Evolutionary conservation across 2,329 filamentous ascomycete species (phyloP).

Genomic region (Ceratocystis harringtonii): DNA sequence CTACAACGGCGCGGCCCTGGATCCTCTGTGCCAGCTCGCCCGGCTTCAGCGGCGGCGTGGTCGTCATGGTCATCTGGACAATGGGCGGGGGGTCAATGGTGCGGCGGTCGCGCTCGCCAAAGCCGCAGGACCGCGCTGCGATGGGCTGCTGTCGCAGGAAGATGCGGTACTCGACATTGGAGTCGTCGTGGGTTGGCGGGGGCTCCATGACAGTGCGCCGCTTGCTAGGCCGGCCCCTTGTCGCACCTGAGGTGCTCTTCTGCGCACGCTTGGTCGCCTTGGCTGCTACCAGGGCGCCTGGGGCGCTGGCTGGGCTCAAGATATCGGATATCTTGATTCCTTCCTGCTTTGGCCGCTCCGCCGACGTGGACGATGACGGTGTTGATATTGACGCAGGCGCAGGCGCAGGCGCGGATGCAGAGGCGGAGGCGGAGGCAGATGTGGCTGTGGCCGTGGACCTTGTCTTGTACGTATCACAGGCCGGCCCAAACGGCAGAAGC

Average conservation of each 20-base stretch:
- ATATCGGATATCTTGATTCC: conserved; percentile 20
- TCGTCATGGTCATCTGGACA: conserved; percentile 54
- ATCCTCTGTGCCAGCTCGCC: conserved; percentile 35
- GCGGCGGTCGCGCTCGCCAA: conserved; percentile 65
- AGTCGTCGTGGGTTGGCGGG: background rate
- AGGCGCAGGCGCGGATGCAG: too few species aligned
- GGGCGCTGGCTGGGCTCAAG: conserved; percentile 12
- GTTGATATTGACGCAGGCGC: background rate
- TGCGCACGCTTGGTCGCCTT: background rate
- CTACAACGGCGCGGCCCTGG: conserved; percentile 42
- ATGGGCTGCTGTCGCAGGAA: conserved; percentile 61
- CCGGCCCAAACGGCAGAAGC: background rate
- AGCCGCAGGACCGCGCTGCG: conserved; percentile 66
- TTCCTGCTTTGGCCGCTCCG: conserved; percentile 14
- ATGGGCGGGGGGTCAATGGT: conserved; percentile 77
- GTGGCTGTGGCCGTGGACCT: too few species aligned
- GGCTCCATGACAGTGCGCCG: background rate
- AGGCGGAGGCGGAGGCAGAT: too few species aligned
- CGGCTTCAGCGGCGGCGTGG: conserved; percentile 34
- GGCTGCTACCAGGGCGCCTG: background rate
- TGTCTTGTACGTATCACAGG: background rate
- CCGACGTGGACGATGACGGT: background rate
- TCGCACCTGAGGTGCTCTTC: background rate
- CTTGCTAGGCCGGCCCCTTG: background rate
- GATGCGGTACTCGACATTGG: conserved; percentile 29